phyloP scores from a whole-genome alignment of 768 basidiomycete genomes.

The Phylloporus scabripes region DNA sequence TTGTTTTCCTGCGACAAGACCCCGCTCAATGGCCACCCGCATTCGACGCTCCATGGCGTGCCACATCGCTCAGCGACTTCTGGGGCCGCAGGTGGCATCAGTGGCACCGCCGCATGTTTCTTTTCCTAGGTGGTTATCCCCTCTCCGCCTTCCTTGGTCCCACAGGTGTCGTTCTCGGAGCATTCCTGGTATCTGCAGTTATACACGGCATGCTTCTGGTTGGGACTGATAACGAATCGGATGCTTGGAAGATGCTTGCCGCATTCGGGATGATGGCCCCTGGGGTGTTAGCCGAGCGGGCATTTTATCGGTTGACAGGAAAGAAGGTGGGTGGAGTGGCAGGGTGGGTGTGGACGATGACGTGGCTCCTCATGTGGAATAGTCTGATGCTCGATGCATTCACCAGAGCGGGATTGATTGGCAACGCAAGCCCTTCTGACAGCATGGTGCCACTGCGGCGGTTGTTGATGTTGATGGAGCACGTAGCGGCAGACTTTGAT shows the following conservation, averaged over 20 bases:
- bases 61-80: slow-evolving; percentile 35
- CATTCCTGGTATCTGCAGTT: neutral
- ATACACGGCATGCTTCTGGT: slow-evolving; percentile 38
- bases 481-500: neutral
- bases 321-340: slow-evolving; percentile 25
- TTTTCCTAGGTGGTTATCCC: slow-evolving; percentile 11
- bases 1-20: slow-evolving; percentile 27
- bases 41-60: slow-evolving; percentile 30
- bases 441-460: neutral
- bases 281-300: slow-evolving; percentile 43
- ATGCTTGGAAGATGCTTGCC: slow-evolving; percentile 37
- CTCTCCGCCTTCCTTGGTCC: neutral
- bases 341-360: slow-evolving; percentile 33
- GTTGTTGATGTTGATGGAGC: neutral
- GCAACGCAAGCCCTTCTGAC: neutral
- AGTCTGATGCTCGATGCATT: slow-evolving; percentile 16
- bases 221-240: slow-evolving; percentile 43
- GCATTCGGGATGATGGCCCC: slow-evolving; percentile 54
- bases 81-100: slow-evolving; percentile 39
- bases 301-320: slow-evolving; percentile 20
- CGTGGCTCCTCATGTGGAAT: neutral
- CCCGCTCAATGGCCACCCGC: slow-evolving; percentile 31
- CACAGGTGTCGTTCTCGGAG: neutral
- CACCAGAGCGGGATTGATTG: neutral
- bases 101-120: slow-evolving; percentile 28